phyloP scores from a whole-genome alignment of 495 filamentous ascomycete genomes.

The Hypoxylon lenormandii region DNA sequence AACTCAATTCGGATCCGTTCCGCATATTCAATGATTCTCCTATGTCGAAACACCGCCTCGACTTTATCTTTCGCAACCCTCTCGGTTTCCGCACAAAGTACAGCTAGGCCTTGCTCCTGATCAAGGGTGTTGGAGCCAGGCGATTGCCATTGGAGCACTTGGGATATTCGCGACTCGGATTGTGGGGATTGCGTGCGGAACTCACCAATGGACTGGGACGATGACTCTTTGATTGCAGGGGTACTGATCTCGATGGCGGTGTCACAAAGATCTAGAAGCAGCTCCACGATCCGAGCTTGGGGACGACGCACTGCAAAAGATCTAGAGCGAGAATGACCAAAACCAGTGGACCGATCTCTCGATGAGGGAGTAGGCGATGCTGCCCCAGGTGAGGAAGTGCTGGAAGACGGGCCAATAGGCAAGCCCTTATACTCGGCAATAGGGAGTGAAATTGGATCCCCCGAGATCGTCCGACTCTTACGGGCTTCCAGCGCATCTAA shows the following conservation, averaged over 20 bases:
- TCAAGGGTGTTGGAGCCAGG: conserved; percentile 91
- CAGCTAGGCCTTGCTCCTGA: conserved; percentile 89
- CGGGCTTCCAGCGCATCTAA: conserved; percentile 90
- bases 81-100: conserved; percentile 88
- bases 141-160: conserved; percentile 95
- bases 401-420: conserved; percentile 81
- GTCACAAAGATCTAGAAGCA: conserved; percentile 94
- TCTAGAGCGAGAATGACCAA: conserved; percentile 78
- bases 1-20: conserved; percentile 96
- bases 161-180: conserved; percentile 89
- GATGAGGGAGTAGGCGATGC: conserved; percentile 78
- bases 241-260: conserved; percentile 94
- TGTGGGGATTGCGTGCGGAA: conserved; percentile 93
- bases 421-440: conserved; percentile 91
- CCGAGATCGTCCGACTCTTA: conserved; percentile 72
- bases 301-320: conserved; percentile 89
- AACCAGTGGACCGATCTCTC: conserved; percentile 80
- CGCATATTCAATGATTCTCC: conserved; percentile 92
- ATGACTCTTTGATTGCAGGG: conserved; percentile 85
- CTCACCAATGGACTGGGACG: conserved; percentile 72
- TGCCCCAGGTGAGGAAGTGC: conserved; percentile 68
- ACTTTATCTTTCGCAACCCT: conserved; percentile 84
- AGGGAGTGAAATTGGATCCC: conserved; percentile 66
- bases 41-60: conserved; percentile 89
- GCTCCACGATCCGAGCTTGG: conserved; percentile 88